These are phyloP conservation scores for Gardenia jasminoides DNA, from an alignment of 257 asterid genomes.

Conservation along the genomic window DNA sequence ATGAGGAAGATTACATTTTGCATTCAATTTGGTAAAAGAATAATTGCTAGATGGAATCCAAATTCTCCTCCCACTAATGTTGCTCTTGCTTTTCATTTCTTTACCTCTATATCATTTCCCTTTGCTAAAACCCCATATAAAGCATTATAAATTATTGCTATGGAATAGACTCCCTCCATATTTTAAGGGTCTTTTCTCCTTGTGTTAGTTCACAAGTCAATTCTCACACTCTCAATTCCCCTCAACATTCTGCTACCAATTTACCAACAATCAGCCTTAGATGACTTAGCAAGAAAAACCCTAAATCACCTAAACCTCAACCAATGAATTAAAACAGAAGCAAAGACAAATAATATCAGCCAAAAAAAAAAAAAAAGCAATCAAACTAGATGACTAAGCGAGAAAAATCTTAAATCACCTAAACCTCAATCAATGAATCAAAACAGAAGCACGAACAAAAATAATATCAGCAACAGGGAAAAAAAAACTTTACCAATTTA, in stretches of 20 bases:
- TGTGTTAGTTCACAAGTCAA: no score
- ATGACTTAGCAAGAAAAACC: background rate
- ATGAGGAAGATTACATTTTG: no score
- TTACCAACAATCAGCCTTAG: background rate
- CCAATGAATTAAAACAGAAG: background rate
- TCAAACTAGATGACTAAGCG: background rate
- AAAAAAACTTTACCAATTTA: background rate
- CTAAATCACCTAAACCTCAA: background rate
- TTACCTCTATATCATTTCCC: background rate
- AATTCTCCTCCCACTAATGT: background rate
- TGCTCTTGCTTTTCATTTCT: background rate
- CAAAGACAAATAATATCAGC: background rate
- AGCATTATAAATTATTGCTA: background rate
- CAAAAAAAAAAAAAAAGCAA: background rate
- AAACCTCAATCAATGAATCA: background rate
- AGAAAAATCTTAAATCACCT: background rate
- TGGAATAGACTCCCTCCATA: no score
- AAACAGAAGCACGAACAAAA: background rate
- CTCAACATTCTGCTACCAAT: no score
- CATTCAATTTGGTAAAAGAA: no score
- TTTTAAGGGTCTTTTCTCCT: no score
- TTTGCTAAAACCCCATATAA: background rate
- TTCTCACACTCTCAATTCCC: no score
- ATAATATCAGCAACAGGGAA: no score
- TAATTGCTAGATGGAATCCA: background rate